Evolutionary conservation across 805 yeast genomes (phyloP).

Genomic region (Cyberlindnera euphorbiae): DNA sequence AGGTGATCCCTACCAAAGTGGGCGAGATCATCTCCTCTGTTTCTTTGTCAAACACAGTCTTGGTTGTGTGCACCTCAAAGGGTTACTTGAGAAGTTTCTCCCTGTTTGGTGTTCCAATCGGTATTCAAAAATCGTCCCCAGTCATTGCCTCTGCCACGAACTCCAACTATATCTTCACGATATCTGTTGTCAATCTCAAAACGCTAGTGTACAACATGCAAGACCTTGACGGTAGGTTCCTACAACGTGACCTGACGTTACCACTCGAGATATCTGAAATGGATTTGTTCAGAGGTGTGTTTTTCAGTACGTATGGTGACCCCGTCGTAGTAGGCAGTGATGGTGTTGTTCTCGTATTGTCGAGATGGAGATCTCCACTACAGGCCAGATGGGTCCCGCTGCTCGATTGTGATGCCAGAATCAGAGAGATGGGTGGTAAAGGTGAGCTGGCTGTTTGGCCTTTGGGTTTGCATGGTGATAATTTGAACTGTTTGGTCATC

Average conservation of each 20-base stretch:
- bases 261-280: conserved; percentile 32
- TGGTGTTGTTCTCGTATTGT: conserved; percentile 63
- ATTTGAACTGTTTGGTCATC: conserved; percentile 67
- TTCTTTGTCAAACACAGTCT: conserved; percentile 56
- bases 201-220: conserved; percentile 37
- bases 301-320: conserved; percentile 84
- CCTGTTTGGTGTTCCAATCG: conserved; percentile 65
- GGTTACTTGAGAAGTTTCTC: conserved; percentile 76
- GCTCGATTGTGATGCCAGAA: conserved; percentile 46
- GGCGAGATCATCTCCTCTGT: conserved; percentile 63
- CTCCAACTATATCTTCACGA: conserved; percentile 27
- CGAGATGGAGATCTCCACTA: conserved; percentile 70
- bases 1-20: conserved; percentile 42
- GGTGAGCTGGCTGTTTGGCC: conserved; percentile 83
- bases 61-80: conserved; percentile 64
- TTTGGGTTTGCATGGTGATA: conserved; percentile 66
- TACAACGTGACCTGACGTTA: conserved; percentile 41
- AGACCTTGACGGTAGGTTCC: conserved; percentile 44
- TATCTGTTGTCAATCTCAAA: conserved; percentile 28
- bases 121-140: conserved; percentile 67
- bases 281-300: conserved; percentile 53
- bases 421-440: conserved; percentile 42
- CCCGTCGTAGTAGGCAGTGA: conserved; percentile 84
- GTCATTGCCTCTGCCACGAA: conserved; percentile 47
- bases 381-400: conserved; percentile 89